A percentile compares a stretch with the other conserved stretches of the same genome.
These are phyloP conservation scores for Spinellus fusiger DNA, from an alignment of 192 early-diverging fungal species.

Conservation along the genomic window DNA sequence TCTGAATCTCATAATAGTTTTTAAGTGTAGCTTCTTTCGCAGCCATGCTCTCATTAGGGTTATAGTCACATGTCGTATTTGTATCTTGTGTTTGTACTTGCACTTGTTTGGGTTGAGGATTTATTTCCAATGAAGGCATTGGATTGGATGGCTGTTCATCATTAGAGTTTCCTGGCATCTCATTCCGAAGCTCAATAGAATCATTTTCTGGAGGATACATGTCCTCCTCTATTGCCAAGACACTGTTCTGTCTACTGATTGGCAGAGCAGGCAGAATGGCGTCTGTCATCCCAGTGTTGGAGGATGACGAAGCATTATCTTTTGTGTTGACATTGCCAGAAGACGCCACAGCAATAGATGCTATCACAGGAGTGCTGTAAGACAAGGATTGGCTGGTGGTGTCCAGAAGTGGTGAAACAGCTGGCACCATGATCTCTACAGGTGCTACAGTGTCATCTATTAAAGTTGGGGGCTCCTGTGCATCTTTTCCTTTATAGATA, in stretches of 20 bases:
- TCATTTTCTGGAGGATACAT: too few relatives aligned
- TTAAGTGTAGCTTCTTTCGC: constrained; percentile 7
- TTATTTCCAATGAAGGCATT: too few relatives aligned
- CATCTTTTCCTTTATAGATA: constrained; percentile 9
- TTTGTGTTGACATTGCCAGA: background rate
- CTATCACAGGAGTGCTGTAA: background rate
- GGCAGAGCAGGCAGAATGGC: too few relatives aligned
- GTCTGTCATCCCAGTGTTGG: too few relatives aligned
- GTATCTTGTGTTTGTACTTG: background rate
- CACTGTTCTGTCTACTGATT: background rate
- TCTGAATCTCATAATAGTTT: constrained; percentile 13
- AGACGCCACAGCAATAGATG: background rate
- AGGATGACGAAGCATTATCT: too few relatives aligned
- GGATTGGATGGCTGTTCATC: too few relatives aligned
- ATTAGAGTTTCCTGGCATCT: too few relatives aligned
- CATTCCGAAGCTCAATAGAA: too few relatives aligned
- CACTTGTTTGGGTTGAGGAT: too few relatives aligned
- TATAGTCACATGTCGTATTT: background rate
- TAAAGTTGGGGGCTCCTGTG: background rate
- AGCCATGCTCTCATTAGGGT: background rate
- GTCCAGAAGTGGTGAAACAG: background rate
- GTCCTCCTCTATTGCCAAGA: background rate
- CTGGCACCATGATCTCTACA: background rate
- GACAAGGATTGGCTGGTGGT: background rate
- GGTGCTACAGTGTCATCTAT: background rate